These are phyloP conservation scores for Roridomyces roridus DNA, from an alignment of 768 basidiomycete species.

Conservation along the genomic window DNA sequence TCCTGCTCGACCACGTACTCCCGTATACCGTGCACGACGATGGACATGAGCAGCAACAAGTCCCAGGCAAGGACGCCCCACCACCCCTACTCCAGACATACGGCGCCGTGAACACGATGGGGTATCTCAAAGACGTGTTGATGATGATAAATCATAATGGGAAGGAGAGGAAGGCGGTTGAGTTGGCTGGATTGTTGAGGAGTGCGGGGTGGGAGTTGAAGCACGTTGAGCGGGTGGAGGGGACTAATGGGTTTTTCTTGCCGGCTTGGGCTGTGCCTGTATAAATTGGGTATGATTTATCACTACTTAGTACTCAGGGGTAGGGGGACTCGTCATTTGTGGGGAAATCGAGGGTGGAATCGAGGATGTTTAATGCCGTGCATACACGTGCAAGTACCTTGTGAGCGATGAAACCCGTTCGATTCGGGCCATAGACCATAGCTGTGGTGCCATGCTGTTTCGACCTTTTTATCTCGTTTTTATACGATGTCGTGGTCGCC, in stretches of 20 bases:
- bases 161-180: slow-evolving; percentile 27
- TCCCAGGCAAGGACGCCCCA: not conserved
- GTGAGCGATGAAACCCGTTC: too few relatives aligned
- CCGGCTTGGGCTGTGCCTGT: slow-evolving; percentile 5
- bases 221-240: slow-evolving; percentile 5
- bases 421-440: too few relatives aligned
- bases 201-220: slow-evolving; percentile 25
- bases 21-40: slow-evolving; percentile 11
- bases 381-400: too few relatives aligned
- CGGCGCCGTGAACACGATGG: slow-evolving; percentile 12
- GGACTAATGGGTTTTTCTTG: slow-evolving; percentile 3
- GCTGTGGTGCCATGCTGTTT: too few relatives aligned
- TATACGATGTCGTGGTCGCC: too few relatives aligned
- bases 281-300: too few relatives aligned
- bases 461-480: too few relatives aligned
- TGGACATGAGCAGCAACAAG: not conserved
- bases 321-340: too few relatives aligned
- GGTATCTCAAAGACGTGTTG: slow-evolving; percentile 1
- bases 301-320: too few relatives aligned
- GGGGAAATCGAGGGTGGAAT: too few relatives aligned
- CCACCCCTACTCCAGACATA: slow-evolving; percentile 12
- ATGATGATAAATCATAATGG: slow-evolving; percentile 22
- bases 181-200: slow-evolving; percentile 16
- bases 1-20: slow-evolving; percentile 34
- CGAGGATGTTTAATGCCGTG: too few relatives aligned